These are phyloP conservation scores for Metschnikowia koreensis DNA, from an alignment of 805 yeast genomes.

Conservation along the genomic window DNA sequence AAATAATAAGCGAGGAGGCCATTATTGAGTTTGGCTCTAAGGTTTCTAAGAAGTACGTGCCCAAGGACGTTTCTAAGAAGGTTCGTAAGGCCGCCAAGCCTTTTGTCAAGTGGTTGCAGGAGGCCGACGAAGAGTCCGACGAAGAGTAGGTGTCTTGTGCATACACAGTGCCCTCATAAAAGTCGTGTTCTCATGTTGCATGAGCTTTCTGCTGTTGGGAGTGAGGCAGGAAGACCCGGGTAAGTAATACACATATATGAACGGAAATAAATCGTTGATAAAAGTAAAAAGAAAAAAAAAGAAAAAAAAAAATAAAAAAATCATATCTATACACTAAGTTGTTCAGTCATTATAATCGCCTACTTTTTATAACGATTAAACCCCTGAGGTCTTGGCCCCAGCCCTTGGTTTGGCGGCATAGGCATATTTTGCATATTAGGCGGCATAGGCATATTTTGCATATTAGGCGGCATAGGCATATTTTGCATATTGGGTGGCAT, in stretches of 20 bases:
- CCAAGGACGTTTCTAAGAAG: constrained; percentile 87
- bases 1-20: constrained; percentile 79
- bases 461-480: constrained; percentile 16
- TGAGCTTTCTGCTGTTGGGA: not conserved
- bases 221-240: not conserved
- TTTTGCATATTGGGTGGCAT: constrained; percentile 22
- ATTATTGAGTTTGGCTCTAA: constrained; percentile 83
- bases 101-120: constrained; percentile 89
- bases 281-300: not conserved
- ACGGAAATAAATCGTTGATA: not conserved
- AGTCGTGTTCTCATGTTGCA: not conserved
- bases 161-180: not conserved
- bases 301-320: not conserved
- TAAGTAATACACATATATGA: constrained; percentile 1
- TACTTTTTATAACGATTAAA: constrained; percentile 3
- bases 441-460: constrained; percentile 21
- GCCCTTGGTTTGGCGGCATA: constrained; percentile 8
- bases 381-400: constrained; percentile 4
- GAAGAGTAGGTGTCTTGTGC: constrained; percentile 44
- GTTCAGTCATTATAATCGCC: not conserved
- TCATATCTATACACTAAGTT: not conserved
- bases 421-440: constrained; percentile 25
- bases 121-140: constrained; percentile 82
- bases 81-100: constrained; percentile 96
- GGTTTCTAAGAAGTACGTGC: constrained; percentile 89